These are phyloP conservation scores for Microcyclospora tardicrescens DNA, from an alignment of 2,329 filamentous ascomycete species.

Conservation along the genomic window DNA sequence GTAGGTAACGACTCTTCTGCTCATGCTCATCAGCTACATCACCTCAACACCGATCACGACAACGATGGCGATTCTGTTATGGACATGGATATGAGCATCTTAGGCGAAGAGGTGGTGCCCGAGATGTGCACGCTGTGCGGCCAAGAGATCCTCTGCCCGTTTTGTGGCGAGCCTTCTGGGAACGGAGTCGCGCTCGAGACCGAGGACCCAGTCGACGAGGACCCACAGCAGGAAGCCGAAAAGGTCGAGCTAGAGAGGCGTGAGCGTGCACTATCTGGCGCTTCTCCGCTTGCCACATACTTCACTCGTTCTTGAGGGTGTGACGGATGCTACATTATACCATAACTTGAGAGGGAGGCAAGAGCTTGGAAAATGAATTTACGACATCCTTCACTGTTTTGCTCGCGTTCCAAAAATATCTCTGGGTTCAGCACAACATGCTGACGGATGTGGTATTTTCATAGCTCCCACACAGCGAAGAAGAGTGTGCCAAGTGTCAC, in stretches of 20 bases:
- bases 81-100: slow-evolving; percentile 10
- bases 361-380: slow-evolving; percentile 6
- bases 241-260: slow-evolving; percentile 17
- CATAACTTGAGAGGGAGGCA: slow-evolving; percentile 3
- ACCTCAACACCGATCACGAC: slow-evolving; percentile 6
- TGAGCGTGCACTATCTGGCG: slow-evolving; percentile 16
- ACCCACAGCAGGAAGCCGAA: slow-evolving; percentile 12
- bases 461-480: slow-evolving; percentile 71
- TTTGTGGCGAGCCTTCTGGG: slow-evolving; percentile 36
- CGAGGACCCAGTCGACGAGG: slow-evolving; percentile 23
- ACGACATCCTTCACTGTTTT: slow-evolving; percentile 5
- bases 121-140: slow-evolving; percentile 47
- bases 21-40: background rate
- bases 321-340: background rate
- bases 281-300: slow-evolving; percentile 1
- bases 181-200: slow-evolving; percentile 33
- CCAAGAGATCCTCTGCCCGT: slow-evolving; percentile 41
- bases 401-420: slow-evolving; percentile 9
- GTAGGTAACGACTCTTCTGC: slow-evolving; percentile 55
- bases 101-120: slow-evolving; percentile 23
- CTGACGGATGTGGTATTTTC: slow-evolving; percentile 20
- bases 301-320: background rate
- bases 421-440: slow-evolving; percentile 23
- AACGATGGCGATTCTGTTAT: slow-evolving; percentile 11
- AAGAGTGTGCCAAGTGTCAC: slow-evolving; percentile 70